A percentile compares a stretch with the other conserved stretches of the same genome.
phyloP scores from a whole-genome alignment of 139 green algal species.

The Gonium pectorale region DNA sequence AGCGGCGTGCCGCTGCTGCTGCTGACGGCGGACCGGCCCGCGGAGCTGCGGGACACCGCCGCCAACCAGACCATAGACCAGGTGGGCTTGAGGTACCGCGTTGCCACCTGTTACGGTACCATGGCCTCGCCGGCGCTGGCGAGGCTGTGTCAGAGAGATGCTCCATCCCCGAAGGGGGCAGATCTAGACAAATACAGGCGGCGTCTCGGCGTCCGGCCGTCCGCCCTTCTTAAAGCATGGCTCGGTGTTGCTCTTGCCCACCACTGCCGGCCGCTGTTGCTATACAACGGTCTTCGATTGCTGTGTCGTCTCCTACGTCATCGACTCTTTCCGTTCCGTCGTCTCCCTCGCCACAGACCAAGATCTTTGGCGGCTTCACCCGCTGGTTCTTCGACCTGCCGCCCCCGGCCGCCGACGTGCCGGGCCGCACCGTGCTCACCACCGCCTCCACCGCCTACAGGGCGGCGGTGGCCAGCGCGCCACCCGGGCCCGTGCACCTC shows the following conservation, averaged over 20 bases:
- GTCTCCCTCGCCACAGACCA: conserved; percentile 70
- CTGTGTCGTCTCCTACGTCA: background rate
- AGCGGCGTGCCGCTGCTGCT: conserved; percentile 90
- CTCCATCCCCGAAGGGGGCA: too few relatives aligned
- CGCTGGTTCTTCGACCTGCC: conserved; percentile 87
- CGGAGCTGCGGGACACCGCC: conserved; percentile 91
- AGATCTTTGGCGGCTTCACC: conserved; percentile 93
- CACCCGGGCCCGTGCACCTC: conserved; percentile 93
- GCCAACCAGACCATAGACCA: conserved; percentile 98
- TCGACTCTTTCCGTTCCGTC: background rate
- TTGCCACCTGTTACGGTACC: too few relatives aligned
- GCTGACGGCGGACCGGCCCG: conserved; percentile 93
- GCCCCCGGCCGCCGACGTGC: conserved; percentile 66
- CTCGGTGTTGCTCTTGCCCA: too few relatives aligned
- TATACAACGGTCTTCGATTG: too few relatives aligned
- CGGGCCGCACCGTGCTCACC: conserved; percentile 77
- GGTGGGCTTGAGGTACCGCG: conserved; percentile 51
- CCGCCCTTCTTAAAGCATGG: too few relatives aligned
- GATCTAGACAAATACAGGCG: too few relatives aligned
- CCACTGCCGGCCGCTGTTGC: too few relatives aligned
- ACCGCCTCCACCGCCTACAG: conserved; percentile 76
- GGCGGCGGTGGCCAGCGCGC: background rate
- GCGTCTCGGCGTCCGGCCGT: too few relatives aligned
- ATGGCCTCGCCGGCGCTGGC: too few relatives aligned
- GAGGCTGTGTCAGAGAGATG: too few relatives aligned